Conservation (phyloP, 805 yeast genomes). For the Sugiyamaella smithiae region DNA sequence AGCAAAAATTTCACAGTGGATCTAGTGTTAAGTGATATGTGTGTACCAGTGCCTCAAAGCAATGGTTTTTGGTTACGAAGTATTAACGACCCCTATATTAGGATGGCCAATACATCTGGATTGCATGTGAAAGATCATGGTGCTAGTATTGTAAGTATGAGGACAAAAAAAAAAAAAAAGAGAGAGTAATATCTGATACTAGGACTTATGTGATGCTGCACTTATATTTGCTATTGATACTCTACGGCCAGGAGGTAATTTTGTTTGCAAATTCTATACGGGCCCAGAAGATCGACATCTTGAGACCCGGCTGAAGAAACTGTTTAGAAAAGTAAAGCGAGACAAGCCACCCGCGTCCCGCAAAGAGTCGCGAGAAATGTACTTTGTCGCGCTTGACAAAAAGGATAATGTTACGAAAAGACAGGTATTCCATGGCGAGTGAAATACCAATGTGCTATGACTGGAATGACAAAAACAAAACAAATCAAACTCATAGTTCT, state of each 20-base stretch:
- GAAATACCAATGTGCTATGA: no score
- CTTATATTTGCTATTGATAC: conserved; percentile 68
- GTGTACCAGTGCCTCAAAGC: conserved; percentile 54
- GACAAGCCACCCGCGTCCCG: conserved; percentile 83
- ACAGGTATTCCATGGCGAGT: conserved; percentile 12
- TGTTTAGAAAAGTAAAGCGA: conserved; percentile 61
- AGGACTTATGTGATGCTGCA: conserved; percentile 90
- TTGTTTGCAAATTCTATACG: conserved; percentile 80
- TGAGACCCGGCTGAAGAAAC: conserved; percentile 54
- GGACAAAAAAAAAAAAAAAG: no score
- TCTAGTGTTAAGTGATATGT: conserved; percentile 77
- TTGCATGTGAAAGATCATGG: conserved; percentile 75
- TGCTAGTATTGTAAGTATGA: conserved; percentile 65
- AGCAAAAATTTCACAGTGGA: conserved; percentile 48
- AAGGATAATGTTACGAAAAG: conserved; percentile 28
- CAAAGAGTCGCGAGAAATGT: conserved; percentile 75
- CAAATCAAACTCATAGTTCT: no score
- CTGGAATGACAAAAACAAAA: no score
- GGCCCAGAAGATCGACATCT: conserved; percentile 74
- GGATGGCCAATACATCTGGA: conserved; percentile 95
- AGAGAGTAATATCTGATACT: no score
- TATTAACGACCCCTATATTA: conserved; percentile 74
- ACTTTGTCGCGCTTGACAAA: conserved; percentile 66
- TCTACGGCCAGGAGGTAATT: conserved; percentile 65
- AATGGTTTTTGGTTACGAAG: conserved; percentile 55